These are phyloP conservation scores for Sphaerostilbella broomeana DNA, from an alignment of 2,329 filamentous ascomycete species.

Conservation along the genomic window DNA sequence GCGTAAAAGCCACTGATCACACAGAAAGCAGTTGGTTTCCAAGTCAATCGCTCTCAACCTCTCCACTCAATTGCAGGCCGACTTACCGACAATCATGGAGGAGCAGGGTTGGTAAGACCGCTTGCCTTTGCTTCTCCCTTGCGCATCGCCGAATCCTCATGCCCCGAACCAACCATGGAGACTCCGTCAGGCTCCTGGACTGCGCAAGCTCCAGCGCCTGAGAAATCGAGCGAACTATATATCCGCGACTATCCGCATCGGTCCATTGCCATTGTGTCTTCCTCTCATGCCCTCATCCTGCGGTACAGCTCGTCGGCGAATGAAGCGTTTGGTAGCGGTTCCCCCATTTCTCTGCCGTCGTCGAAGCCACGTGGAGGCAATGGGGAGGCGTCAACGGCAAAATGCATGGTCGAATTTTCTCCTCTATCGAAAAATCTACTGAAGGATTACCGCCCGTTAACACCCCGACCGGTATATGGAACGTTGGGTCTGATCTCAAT, in stretches of 20 bases:
- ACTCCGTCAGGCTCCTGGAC: conserved; percentile 38
- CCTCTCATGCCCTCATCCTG: conserved; percentile 75
- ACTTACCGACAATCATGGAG: conserved; percentile 16
- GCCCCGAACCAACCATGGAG: conserved; percentile 36
- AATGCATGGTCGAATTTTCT: conserved; percentile 85
- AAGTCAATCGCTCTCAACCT: conserved; percentile 1
- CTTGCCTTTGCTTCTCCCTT: conserved; percentile 2
- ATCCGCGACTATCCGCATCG: conserved; percentile 82
- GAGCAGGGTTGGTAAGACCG: conserved; percentile 13
- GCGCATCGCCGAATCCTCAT: conserved; percentile 11
- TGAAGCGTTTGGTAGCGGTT: conserved; percentile 53
- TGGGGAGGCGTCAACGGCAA: conserved; percentile 42
- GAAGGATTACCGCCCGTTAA: conserved; percentile 69
- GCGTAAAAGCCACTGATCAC: no score
- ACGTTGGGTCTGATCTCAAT: conserved; percentile 84
- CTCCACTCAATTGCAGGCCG: conserved; percentile 12
- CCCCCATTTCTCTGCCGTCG: conserved; percentile 46
- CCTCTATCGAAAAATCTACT: conserved; percentile 58
- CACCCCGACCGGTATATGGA: conserved; percentile 68
- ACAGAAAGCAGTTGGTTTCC: background rate
- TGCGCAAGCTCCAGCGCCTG: conserved; percentile 42
- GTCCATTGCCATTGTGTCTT: conserved; percentile 77
- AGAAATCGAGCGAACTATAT: conserved; percentile 68
- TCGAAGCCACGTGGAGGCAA: conserved; percentile 36
- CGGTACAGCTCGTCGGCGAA: conserved; percentile 64